Evolutionary conservation across 345 rosid genomes (phyloP).

Genomic region (Camelina sativa): DNA sequence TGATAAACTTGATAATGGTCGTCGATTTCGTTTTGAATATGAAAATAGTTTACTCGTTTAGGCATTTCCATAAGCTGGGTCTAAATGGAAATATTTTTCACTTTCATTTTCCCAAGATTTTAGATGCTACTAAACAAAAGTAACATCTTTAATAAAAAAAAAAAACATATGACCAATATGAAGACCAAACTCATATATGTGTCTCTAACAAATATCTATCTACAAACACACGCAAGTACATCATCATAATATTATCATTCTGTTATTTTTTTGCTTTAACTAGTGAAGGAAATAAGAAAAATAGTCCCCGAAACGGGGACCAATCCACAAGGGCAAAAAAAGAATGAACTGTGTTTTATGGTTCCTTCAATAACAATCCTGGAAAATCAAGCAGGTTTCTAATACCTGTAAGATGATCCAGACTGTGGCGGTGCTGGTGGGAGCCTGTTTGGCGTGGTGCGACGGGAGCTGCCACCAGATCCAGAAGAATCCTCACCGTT

Average conservation of each 20-base stretch:
- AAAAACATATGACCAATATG: constrained; percentile 18
- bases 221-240: constrained; percentile 40
- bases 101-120: neutral
- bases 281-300: constrained; percentile 22
- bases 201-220: constrained; percentile 40
- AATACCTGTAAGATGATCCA: constrained; percentile 59
- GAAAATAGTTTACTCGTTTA: too few species aligned
- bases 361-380: constrained; percentile 29
- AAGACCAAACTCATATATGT: too few species aligned
- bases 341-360: constrained; percentile 13
- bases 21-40: too few species aligned
- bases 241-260: constrained; percentile 31
- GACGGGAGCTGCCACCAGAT: constrained; percentile 61
- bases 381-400: constrained; percentile 36
- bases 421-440: constrained; percentile 87
- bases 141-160: neutral
- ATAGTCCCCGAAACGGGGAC: constrained; percentile 43
- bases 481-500: constrained; percentile 71
- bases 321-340: neutral
- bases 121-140: neutral
- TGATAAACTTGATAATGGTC: too few species aligned
- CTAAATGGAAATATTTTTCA: neutral
- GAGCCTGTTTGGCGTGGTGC: constrained; percentile 78
- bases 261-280: neutral
- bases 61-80: neutral